These are phyloP conservation scores for Allium cepa DNA, from an alignment of 106 monocot genomes.

Conservation along the genomic window DNA sequence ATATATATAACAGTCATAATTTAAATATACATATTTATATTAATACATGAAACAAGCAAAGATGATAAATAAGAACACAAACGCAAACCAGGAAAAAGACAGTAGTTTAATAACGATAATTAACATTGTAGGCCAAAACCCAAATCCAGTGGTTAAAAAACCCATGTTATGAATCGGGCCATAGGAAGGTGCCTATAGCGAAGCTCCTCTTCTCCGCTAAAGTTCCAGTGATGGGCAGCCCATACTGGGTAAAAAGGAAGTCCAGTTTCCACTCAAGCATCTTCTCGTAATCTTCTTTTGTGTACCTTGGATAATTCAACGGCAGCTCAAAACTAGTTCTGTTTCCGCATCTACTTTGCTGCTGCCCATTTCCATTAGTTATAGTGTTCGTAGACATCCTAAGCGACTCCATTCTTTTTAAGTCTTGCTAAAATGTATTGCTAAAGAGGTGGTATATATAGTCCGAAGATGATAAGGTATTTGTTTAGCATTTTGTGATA, in stretches of 20 bases:
- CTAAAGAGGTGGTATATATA: too few relatives aligned
- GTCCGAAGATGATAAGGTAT: too few relatives aligned
- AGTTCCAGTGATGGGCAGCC: slow-evolving; percentile 17
- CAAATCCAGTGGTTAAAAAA: too few relatives aligned
- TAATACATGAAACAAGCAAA: too few relatives aligned
- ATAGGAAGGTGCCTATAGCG: slow-evolving; percentile 31
- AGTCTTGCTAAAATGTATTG: too few relatives aligned
- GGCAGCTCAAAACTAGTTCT: slow-evolving; percentile 21
- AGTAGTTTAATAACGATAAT: too few relatives aligned
- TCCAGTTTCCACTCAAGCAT: slow-evolving; percentile 30
- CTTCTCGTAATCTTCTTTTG: slow-evolving; percentile 14
- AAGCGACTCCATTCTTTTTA: neutral
- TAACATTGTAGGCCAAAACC: too few relatives aligned
- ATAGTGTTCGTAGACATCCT: neutral
- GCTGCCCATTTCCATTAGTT: neutral
- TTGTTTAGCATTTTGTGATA: too few relatives aligned
- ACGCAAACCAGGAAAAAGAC: too few relatives aligned
- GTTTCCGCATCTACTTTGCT: neutral
- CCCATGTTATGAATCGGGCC: neutral
- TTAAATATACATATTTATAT: too few relatives aligned
- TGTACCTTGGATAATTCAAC: slow-evolving; percentile 35
- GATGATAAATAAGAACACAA: too few relatives aligned
- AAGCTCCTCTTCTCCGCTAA: slow-evolving; percentile 17
- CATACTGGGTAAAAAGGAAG: slow-evolving; percentile 25
- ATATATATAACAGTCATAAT: too few relatives aligned